Evolutionary conservation across 371 early-diverging fungal species (phyloP).

Genomic region (Saksenaea oblongispora): DNA sequence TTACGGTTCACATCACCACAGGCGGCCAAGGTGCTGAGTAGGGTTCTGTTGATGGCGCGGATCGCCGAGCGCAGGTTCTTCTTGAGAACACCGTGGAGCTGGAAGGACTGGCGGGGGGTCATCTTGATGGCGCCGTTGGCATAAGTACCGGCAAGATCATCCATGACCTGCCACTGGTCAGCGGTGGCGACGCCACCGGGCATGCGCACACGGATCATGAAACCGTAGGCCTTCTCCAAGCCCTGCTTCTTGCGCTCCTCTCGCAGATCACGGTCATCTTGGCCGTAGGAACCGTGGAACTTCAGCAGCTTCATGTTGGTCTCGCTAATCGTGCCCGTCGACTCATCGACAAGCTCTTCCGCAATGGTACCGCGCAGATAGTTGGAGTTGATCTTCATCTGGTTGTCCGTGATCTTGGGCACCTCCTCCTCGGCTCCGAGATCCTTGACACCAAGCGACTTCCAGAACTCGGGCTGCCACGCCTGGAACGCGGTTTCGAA

Average conservation of each 20-base stretch:
- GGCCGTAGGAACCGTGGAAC: slow-evolving; percentile 96
- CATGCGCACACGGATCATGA: slow-evolving; percentile 95
- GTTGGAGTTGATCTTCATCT: slow-evolving; percentile 88
- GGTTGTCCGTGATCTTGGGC: slow-evolving; percentile 80
- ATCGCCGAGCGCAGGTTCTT: slow-evolving; percentile 83
- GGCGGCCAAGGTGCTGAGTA: slow-evolving; percentile 92
- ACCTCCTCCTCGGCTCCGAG: slow-evolving; percentile 69
- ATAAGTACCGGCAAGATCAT: slow-evolving; percentile 76
- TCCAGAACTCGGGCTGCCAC: slow-evolving; percentile 86
- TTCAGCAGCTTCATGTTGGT: slow-evolving; percentile 90
- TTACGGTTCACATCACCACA: slow-evolving; percentile 98
- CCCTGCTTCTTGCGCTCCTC: slow-evolving; percentile 84
- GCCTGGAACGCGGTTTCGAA: slow-evolving; percentile 77
- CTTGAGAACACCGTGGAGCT: slow-evolving; percentile 94
- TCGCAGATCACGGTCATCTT: slow-evolving; percentile 94
- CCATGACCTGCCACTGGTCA: slow-evolving; percentile 91
- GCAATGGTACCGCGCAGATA: slow-evolving; percentile 90
- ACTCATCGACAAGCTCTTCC: slow-evolving; percentile 77
- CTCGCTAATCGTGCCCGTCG: slow-evolving; percentile 86
- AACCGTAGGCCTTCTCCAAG: slow-evolving; percentile 87
- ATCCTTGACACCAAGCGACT: slow-evolving; percentile 70
- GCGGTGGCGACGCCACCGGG: slow-evolving; percentile 90
- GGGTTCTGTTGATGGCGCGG: slow-evolving; percentile 83
- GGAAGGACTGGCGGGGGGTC: slow-evolving; percentile 95
- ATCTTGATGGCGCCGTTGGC: slow-evolving; percentile 90